These are phyloP conservation scores for Citrus maxima DNA, from an alignment of 345 rosid species.

Conservation along the genomic window DNA sequence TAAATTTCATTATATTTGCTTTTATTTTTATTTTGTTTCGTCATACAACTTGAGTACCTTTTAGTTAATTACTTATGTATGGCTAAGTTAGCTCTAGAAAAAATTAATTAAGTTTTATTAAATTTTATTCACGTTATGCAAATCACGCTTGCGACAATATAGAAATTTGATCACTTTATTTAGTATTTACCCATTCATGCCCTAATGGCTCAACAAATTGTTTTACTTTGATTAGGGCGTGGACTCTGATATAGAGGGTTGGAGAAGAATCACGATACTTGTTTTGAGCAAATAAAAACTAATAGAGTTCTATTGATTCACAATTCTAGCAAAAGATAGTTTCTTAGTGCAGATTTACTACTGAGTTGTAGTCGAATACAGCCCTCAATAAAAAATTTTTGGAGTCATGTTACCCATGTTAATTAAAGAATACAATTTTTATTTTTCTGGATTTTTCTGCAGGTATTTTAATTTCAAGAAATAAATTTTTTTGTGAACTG, in stretches of 20 bases:
- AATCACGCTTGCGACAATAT: background rate
- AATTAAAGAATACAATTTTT: too few species aligned
- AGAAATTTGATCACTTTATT: background rate
- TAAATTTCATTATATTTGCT: background rate
- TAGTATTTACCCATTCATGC: background rate
- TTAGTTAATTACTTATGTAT: background rate
- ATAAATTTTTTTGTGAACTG: conserved; percentile 3
- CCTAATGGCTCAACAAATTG: background rate
- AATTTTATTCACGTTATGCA: background rate
- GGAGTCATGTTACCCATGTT: background rate
- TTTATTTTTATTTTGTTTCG: background rate
- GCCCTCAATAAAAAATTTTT: background rate
- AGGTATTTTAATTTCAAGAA: background rate
- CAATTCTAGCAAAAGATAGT: background rate
- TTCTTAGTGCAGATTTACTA: background rate
- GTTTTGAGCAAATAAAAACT: background rate
- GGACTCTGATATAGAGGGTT: background rate
- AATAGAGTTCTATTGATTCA: background rate
- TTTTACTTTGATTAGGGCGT: background rate
- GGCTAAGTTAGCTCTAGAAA: background rate
- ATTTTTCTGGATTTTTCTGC: background rate
- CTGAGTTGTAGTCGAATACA: background rate
- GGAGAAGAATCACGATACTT: background rate
- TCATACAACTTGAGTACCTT: background rate
- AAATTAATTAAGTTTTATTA: background rate